Conservation (phyloP, 148 eudicot genomes). For the Cornus suecica region DNA sequence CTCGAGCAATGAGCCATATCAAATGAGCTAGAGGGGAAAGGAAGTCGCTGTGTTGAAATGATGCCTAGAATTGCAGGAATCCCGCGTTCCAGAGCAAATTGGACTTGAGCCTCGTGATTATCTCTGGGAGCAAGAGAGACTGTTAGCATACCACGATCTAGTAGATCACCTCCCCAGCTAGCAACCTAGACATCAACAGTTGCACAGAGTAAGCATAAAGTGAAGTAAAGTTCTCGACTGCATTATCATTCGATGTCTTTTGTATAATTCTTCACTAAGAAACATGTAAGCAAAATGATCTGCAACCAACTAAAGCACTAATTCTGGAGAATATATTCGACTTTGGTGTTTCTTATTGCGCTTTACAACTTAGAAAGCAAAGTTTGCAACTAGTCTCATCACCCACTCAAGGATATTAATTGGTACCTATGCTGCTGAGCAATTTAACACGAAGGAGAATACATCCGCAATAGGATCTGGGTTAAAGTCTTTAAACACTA, state of each 20-base stretch:
- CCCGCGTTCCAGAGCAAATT: conserved; percentile 91
- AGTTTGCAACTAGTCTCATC: background rate
- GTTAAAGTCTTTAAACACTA: background rate
- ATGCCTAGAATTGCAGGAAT: conserved; percentile 85
- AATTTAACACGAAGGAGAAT: background rate
- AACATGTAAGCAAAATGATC: background rate
- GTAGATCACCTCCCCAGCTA: conserved; percentile 92
- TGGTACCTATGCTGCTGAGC: no score
- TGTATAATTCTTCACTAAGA: background rate
- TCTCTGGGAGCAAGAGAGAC: conserved; percentile 94
- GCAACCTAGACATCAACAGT: conserved; percentile 55
- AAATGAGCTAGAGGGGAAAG: conserved; percentile 87
- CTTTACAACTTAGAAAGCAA: no score
- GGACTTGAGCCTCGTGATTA: conserved; percentile 94
- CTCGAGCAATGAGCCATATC: conserved; percentile 99
- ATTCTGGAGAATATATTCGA: background rate
- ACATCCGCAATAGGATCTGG: background rate
- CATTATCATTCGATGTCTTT: background rate
- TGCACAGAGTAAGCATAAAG: background rate
- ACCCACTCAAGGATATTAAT: background rate
- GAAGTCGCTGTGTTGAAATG: conserved; percentile 81
- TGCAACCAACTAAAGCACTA: background rate
- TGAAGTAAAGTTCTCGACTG: background rate
- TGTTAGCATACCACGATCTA: conserved; percentile 76
- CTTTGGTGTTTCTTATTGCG: background rate